Base-by-base conservation (phyloP, 345 rosid genomes). In the Rhodamnia argentea region DNA sequence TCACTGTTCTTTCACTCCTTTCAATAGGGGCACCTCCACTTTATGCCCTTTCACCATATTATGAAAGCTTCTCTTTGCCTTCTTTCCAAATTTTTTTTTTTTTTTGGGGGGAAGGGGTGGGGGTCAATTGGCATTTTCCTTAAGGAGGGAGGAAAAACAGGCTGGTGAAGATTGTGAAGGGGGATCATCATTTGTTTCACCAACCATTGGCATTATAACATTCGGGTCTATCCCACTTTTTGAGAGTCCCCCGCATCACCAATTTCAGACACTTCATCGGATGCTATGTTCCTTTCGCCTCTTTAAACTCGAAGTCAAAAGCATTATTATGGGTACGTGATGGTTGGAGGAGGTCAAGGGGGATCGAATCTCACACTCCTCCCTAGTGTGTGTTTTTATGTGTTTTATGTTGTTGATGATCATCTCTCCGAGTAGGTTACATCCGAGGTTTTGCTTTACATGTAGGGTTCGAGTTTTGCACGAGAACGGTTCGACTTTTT, bases 131-230 rank as follows among this genome's bases (percentile, higher is more conserved):
- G 59, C 78, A 70, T 84, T 82, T 85, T 75, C 55, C 51, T 83
- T 87, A 54, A 44, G 8, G 26, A 74, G 58, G 90, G 88, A 83
- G 76, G 10, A 85, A 70, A 44, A 70, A 70, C 81, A 70, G 81
- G 81, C 81, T 70, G 81, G 81, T 37, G 81, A 70, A 70, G 47
- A 58, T 51, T 50, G 40, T 37, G 23, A 84, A 26, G 85, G 27
- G 27, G 70, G 81, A 27, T 84, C 89, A 88, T 91, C 89, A 92
- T 92, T 92, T 89, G 88, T 60, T 86, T 88, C 89, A 91, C 92
- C 93, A 87, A 91, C 91, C 90, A 86, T 85, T 84, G 78, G 78
- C 76, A 88, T 88, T 83, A 85, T 89, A 86, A 83, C 89, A 62
- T 90, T 37, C 7, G 47, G 81, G 81, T 37, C 81, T 37, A 37